Base-by-base conservation (phyloP, 169 alveolate genomes). In the Blepharisma undulans region DNA sequence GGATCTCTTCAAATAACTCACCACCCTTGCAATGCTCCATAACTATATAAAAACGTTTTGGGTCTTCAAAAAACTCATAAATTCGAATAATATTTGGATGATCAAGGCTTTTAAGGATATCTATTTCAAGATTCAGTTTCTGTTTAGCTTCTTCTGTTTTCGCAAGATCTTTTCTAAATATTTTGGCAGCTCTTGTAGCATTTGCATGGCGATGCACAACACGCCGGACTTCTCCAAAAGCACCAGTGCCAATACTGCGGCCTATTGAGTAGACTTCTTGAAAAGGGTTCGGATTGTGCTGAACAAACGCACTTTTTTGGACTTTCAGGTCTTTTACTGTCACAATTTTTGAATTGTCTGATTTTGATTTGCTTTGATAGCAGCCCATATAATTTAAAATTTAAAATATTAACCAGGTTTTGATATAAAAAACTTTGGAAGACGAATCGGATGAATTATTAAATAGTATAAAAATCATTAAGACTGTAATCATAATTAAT, bases 1-100 rank as follows among this genome's bases (percentile, higher is more conserved):
- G 76, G 5, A 93, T 90, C 34, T 60, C 86, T 76, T 91, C 93
- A 76, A 93, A 93, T 33, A 93, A 86, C 36, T 93, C 95, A 19
- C 95, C 95, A 0, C 95, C 95, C 34, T 86, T 77, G 76, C 93
- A 92, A 19, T 76, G 84, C 91, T 93, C 95, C 92, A 87, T 90
- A 82, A 93, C 90, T 14, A 93, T 80, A 72, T 93, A 93, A 90
- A 81, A 87, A 72, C 91, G 92, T 59, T 84, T 90, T 33, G 85
- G 25, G 19, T 92, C 92, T 36, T 88, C 92, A 76, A 76, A 88
- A 78, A 34, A 74, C 25, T 88, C 92, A 33, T 76, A 88, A 27
- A 76, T 21, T 76, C 88, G 76, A 33, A 88, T 21, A 34, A 88
- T 76, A 21, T 33, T 34, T 8, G 91, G 91, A 72, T 86, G 91